These are phyloP conservation scores for Alternaria metachromatica DNA, from an alignment of 2,329 filamentous ascomycete genomes.

Conservation along the genomic window DNA sequence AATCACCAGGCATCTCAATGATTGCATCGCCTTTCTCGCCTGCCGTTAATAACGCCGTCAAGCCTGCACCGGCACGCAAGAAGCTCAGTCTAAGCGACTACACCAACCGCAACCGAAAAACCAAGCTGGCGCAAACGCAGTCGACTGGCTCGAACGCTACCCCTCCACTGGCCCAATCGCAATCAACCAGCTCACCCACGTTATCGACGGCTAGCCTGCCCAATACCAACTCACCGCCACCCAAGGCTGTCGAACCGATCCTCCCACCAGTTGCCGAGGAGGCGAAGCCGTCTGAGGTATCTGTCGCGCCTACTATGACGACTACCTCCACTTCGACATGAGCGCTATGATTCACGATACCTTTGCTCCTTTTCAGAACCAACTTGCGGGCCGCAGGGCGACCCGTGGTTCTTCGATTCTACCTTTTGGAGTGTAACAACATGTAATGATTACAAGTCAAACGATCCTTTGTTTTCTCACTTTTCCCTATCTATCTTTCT, in stretches of 20 bases:
- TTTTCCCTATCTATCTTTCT: slow-evolving; percentile 13
- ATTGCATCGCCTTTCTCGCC: slow-evolving; percentile 45
- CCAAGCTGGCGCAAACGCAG: slow-evolving; percentile 45
- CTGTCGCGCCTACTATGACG: slow-evolving; percentile 14
- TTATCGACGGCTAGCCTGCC: slow-evolving; percentile 41
- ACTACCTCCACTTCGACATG: slow-evolving; percentile 31
- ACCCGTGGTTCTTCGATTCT: slow-evolving; percentile 24
- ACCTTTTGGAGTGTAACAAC: slow-evolving; percentile 38
- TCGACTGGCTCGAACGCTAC: slow-evolving; percentile 30
- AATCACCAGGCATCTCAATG: slow-evolving; percentile 35
- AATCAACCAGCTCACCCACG: slow-evolving; percentile 42
- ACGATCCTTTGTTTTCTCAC: slow-evolving; percentile 19
- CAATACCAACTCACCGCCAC: slow-evolving; percentile 35
- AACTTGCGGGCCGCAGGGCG: slow-evolving; percentile 24
- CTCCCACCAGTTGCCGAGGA: slow-evolving; percentile 40
- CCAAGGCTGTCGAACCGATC: slow-evolving; percentile 32
- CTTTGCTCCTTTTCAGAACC: slow-evolving; percentile 27
- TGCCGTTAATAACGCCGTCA: slow-evolving; percentile 52
- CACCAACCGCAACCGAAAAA: slow-evolving; percentile 54
- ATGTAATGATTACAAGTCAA: slow-evolving; percentile 39
- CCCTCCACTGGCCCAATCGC: slow-evolving; percentile 30
- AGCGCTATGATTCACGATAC: slow-evolving; percentile 35
- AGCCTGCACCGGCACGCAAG: slow-evolving; percentile 53
- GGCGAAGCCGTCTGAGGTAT: slow-evolving; percentile 20
- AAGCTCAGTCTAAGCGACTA: slow-evolving; percentile 61